phyloP scores from a whole-genome alignment of 1,284 basidiomycete genomes.

The Rhodotorula sp. region DNA sequence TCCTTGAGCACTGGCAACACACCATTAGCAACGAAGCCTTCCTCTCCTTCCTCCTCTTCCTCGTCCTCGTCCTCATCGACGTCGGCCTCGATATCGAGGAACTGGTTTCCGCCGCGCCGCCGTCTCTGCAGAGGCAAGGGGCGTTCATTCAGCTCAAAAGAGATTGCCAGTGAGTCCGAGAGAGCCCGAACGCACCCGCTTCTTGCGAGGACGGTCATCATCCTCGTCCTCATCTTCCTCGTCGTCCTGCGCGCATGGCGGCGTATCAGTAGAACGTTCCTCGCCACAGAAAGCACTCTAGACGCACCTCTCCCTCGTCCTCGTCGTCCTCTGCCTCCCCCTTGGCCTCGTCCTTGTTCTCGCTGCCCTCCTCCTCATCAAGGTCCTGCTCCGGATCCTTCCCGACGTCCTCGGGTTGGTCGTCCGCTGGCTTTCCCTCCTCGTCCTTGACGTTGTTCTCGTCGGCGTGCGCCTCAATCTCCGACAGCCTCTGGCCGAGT shows the following conservation, averaged over 20 bases:
- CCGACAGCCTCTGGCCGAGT: slow-evolving; percentile 20
- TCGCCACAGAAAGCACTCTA: neutral
- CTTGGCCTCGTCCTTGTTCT: slow-evolving; percentile 57
- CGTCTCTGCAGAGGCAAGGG: slow-evolving; percentile 8
- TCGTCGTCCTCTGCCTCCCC: slow-evolving; percentile 44
- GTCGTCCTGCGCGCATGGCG: slow-evolving; percentile 2
- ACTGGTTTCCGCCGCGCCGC: slow-evolving; percentile 61
- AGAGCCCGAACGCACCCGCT: slow-evolving; percentile 22
- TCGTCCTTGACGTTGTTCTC: slow-evolving; percentile 59
- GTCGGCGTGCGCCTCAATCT: slow-evolving; percentile 49
- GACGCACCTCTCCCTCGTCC: neutral
- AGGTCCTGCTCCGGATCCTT: slow-evolving; percentile 27
- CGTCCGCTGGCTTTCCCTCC: slow-evolving; percentile 40
- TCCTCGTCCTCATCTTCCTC: slow-evolving; percentile 28
- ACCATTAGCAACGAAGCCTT: slow-evolving; percentile 47
- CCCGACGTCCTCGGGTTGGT: slow-evolving; percentile 38
- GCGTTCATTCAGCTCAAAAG: neutral
- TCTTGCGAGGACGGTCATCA: slow-evolving; percentile 35
- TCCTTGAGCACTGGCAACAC: neutral
- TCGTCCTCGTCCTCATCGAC: slow-evolving; percentile 82
- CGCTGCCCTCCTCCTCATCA: slow-evolving; percentile 51
- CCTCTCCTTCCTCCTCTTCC: slow-evolving; percentile 56
- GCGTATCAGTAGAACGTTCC: neutral
- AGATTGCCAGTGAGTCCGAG: neutral
- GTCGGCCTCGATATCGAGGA: slow-evolving; percentile 93